Evolutionary conservation across 75 land plant genomes (phyloP).

Genomic region (Chamaecyparis obtusa): DNA sequence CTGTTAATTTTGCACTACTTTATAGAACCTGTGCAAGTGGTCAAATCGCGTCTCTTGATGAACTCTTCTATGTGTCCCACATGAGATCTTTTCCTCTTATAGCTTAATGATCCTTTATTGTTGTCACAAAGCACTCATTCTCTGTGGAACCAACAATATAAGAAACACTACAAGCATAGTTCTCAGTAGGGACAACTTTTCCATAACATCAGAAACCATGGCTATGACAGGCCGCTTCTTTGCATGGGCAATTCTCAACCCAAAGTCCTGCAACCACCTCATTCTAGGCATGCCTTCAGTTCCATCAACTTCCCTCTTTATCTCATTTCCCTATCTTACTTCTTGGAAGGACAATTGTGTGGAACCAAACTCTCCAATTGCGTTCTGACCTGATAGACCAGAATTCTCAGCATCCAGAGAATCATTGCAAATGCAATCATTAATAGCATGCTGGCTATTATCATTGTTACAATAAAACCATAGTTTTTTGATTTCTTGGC

Average conservation of each 20-base stretch:
- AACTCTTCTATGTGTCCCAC: slow-evolving; percentile 27
- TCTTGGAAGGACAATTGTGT: slow-evolving; percentile 2
- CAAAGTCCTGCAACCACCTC: slow-evolving; percentile 57
- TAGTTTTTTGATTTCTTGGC: slow-evolving; percentile 1
- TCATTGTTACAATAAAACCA: neutral
- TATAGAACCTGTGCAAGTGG: slow-evolving; percentile 46
- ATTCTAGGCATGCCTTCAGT: slow-evolving; percentile 41
- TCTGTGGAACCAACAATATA: slow-evolving; percentile 10
- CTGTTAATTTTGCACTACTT: slow-evolving; percentile 39
- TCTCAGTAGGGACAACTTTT: slow-evolving; percentile 17
- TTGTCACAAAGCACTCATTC: slow-evolving; percentile 9
- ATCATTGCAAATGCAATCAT: neutral
- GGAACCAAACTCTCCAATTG: neutral
- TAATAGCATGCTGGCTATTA: neutral
- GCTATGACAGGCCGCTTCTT: slow-evolving; percentile 23
- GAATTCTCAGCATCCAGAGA: slow-evolving; percentile 6
- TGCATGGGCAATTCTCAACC: slow-evolving; percentile 30
- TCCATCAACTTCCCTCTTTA: slow-evolving; percentile 25
- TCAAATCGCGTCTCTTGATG: slow-evolving; percentile 41
- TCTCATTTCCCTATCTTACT: slow-evolving; percentile 7
- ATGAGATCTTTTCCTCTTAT: slow-evolving; percentile 31
- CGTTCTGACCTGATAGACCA: slow-evolving; percentile 7
- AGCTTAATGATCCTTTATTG: slow-evolving; percentile 15
- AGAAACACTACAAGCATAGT: slow-evolving; percentile 3
- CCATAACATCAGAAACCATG: slow-evolving; percentile 18